Conservation (phyloP, 1,139 yeast genomes). For the Nakaseomyces bracarensis region DNA sequence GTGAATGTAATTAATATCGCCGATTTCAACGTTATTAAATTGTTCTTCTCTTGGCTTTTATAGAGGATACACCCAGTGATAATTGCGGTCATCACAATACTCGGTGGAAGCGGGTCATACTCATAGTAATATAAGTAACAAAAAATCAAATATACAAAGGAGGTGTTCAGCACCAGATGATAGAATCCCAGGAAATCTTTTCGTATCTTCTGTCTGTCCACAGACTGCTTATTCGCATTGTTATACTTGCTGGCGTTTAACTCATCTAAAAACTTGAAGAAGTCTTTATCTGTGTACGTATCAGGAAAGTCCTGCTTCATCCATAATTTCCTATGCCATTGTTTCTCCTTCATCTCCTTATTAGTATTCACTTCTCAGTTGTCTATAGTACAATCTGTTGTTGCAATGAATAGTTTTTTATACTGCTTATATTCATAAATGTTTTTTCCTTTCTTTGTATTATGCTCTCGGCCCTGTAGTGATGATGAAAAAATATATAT, state of each 20-base stretch:
- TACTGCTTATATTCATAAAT: too few relatives aligned
- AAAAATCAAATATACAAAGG: slow-evolving; percentile 32
- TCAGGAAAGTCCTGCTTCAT: slow-evolving; percentile 83
- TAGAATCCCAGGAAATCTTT: slow-evolving; percentile 31
- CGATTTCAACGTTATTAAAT: slow-evolving; percentile 41
- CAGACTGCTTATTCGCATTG: slow-evolving; percentile 12
- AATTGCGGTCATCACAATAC: slow-evolving; percentile 8
- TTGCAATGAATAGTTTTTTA: too few relatives aligned
- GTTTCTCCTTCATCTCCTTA: slow-evolving; percentile 18
- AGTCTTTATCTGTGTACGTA: slow-evolving; percentile 76
- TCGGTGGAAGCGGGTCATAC: slow-evolving; percentile 17
- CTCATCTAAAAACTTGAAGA: slow-evolving; percentile 70
- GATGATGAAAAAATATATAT: too few relatives aligned
- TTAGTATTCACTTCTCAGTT: too few relatives aligned
- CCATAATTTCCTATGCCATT: slow-evolving; percentile 85
- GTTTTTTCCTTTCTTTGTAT: too few relatives aligned
- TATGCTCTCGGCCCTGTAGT: too few relatives aligned
- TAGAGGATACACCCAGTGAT: slow-evolving; percentile 3
- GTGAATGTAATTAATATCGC: slow-evolving; percentile 60
- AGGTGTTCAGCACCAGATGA: slow-evolving; percentile 29
- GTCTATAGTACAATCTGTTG: too few relatives aligned
- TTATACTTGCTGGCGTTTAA: slow-evolving; percentile 36
- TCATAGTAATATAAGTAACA: slow-evolving; percentile 33
- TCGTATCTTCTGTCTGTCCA: slow-evolving; percentile 49
- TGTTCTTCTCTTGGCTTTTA: background rate